These are phyloP conservation scores for Ophiostoma montium DNA, from an alignment of 2,329 filamentous ascomycete species.

Conservation along the genomic window DNA sequence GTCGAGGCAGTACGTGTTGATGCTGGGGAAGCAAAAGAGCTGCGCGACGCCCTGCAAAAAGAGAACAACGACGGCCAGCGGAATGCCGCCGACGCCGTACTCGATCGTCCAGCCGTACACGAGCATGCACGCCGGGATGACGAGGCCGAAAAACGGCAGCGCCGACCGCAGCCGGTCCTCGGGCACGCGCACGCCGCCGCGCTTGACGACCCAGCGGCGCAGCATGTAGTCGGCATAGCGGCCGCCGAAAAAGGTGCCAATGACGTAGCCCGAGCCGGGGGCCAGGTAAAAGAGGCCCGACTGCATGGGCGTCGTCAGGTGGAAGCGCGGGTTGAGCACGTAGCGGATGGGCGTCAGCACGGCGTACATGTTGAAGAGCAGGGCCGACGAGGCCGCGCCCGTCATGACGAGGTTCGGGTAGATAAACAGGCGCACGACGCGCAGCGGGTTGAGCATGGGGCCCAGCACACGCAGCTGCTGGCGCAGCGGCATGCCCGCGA, in stretches of 20 bases:
- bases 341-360: conserved; percentile 56
- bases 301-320: conserved; percentile 47
- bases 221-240: conserved; percentile 53
- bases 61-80: conserved; percentile 49
- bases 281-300: conserved; percentile 57
- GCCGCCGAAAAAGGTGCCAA: conserved; percentile 53
- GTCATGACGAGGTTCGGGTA: conserved; percentile 51
- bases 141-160: conserved; percentile 43
- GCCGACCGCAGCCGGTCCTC: conserved; percentile 55
- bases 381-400: conserved; percentile 40
- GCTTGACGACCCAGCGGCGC: conserved; percentile 43
- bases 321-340: conserved; percentile 56
- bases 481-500: conserved; percentile 30
- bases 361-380: conserved; percentile 61
- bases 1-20: conserved; percentile 68
- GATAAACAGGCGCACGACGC: conserved; percentile 40
- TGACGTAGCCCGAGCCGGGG: conserved; percentile 51
- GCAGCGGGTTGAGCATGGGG: conserved; percentile 45
- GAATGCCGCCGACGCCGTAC: conserved; percentile 25
- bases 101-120: conserved; percentile 49
- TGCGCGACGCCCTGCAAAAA: conserved; percentile 56
- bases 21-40: conserved; percentile 51
- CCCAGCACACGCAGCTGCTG: conserved; percentile 37
- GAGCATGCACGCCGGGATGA: conserved; percentile 50
- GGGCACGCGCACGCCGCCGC: conserved; percentile 42